Evolutionary conservation across 164 flowering plant species (phyloP).

Genomic region (Vitis cinerea): DNA sequence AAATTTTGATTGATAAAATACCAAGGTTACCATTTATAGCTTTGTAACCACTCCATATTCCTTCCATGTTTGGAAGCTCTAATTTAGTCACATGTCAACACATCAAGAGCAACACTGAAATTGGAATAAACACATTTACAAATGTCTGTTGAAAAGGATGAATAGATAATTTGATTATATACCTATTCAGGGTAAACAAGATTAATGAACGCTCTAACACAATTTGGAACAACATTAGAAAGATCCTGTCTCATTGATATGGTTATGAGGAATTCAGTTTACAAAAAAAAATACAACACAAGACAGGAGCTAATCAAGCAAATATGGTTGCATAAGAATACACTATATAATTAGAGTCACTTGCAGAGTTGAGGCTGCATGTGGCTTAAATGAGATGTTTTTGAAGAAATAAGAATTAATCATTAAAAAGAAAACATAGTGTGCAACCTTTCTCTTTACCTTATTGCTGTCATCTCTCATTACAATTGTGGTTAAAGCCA

Average conservation of each 20-base stretch:
- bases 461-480: slow-evolving; percentile 92
- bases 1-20: too few species aligned
- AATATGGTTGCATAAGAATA: neutral
- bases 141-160: too few species aligned
- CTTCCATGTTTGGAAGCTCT: too few species aligned
- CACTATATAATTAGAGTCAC: neutral
- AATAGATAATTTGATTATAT: too few species aligned
- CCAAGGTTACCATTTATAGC: too few species aligned
- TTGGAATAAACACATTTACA: too few species aligned
- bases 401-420: neutral
- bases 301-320: neutral
- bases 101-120: too few species aligned
- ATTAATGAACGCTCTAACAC: neutral
- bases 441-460: slow-evolving; percentile 35
- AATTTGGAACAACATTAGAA: neutral
- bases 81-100: too few species aligned
- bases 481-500: slow-evolving; percentile 62
- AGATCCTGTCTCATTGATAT: neutral
- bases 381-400: neutral
- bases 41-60: too few species aligned
- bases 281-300: neutral
- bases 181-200: neutral
- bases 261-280: neutral
- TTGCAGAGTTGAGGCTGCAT: too few species aligned
- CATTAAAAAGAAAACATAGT: neutral